Evolutionary conservation across 371 early-diverging fungal genomes (phyloP), one percentile per base, ranked within the genome.

Genomic region (Gilbertella persicaria): DNA sequence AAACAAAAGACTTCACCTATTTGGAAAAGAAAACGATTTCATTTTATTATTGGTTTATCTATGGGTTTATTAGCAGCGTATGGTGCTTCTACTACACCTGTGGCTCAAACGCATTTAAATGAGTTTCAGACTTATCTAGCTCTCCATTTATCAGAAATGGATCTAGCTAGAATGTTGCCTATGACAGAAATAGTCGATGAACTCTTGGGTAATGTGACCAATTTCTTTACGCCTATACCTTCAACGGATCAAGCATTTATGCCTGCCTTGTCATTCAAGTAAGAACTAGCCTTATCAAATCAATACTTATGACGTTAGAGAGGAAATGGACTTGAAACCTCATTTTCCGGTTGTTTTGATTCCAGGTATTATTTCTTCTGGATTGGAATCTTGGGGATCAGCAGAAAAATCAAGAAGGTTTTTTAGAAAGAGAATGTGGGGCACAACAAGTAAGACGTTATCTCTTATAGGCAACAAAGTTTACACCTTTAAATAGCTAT

Each of bases 381-480:
- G 91, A 4, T 79, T 97, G 17, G 97, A 96, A 66, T 89, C 91
- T 44, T 96, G 96, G 96, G 88, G 88, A 28, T 85, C 89, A 2
- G 69, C 79, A 7, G 82, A 84, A 55, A 90, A 90, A 48, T 84
- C 86, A 20, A 75, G 82, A 46, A 82, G 84, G 25, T 92, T 90
- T 59, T 95, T 94, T 69, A 73, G 97, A 56, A 91, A 94, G 64
- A 75, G 93, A 37, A 81, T 97, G 75, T 97, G 97, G 97, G 98
- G 98, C 17, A 92, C 84, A 14, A 79, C 73, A 23, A 80, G 86
- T 85, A 77, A 58, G 70, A 33, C 10, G 4, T 44, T 16, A 16
- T 61, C 6, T 45, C 3, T 12, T 17, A 16, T 36, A 3, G n/a
- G 20, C 1, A 13, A 0, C 8, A 1, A 16, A 20, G n/a, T 28